These are phyloP conservation scores for Cercospora nicotianae DNA, from an alignment of 2,329 filamentous ascomycete genomes.

Conservation along the genomic window DNA sequence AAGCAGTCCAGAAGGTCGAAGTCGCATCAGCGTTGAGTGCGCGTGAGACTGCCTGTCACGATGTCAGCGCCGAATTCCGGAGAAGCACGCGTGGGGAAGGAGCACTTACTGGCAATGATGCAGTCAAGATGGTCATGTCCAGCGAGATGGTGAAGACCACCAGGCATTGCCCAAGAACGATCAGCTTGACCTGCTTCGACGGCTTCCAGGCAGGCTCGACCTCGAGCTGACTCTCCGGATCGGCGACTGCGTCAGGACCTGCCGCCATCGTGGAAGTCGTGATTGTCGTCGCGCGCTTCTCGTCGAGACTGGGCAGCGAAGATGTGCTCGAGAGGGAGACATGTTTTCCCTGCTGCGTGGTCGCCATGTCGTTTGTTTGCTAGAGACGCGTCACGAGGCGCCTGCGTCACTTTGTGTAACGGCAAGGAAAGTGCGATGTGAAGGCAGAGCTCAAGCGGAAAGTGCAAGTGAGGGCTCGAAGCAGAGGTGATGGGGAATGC, in stretches of 20 bases:
- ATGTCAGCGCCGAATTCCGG: constrained; percentile 18
- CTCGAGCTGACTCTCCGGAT: neutral
- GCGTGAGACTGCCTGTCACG: constrained; percentile 35
- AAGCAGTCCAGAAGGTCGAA: constrained; percentile 52
- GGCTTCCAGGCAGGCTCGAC: constrained; percentile 39
- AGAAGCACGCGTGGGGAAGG: neutral
- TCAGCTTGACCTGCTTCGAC: constrained; percentile 43
- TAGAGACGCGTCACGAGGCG: neutral
- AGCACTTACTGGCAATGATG: constrained; percentile 45
- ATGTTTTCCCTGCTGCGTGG: neutral
- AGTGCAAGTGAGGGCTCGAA: neutral
- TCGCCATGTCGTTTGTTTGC: neutral
- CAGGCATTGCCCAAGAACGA: constrained; percentile 46
- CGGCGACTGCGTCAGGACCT: neutral
- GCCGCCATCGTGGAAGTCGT: constrained; percentile 5
- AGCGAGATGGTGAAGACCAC: constrained; percentile 53
- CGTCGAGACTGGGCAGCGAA: neutral
- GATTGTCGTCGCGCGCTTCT: constrained; percentile 14
- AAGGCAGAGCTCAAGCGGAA: neutral
- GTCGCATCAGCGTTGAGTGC: constrained; percentile 41
- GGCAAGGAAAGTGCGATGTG: neutral
- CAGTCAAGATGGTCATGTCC: constrained; percentile 51
- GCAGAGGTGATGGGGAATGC: neutral
- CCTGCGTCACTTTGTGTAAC: neutral
- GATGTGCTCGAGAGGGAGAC: neutral